A percentile compares a stretch with the other conserved stretches of the same genome.
phyloP scores from a whole-genome alignment of 2,329 filamentous ascomycete genomes.

The Penicillium capsulatum region DNA sequence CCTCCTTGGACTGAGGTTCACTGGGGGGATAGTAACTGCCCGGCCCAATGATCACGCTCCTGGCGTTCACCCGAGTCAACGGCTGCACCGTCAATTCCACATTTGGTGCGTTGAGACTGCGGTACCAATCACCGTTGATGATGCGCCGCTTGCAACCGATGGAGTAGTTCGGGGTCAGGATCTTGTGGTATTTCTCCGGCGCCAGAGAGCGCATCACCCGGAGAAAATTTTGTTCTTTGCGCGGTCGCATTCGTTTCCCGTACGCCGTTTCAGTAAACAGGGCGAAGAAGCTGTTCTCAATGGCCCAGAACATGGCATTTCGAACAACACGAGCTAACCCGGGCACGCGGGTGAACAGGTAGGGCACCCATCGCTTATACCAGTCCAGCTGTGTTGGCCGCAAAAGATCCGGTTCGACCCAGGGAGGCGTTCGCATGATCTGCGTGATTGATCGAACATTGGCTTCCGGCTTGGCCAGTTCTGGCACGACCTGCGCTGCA shows the following conservation, averaged over 20 bases:
- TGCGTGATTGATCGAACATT: conserved; percentile 57
- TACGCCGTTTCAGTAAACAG: conserved; percentile 20
- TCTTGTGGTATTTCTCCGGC: conserved; percentile 58
- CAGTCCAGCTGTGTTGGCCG: conserved; percentile 39
- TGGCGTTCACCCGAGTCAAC: conserved; percentile 47
- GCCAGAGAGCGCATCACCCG: conserved; percentile 47
- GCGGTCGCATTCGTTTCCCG: conserved; percentile 38
- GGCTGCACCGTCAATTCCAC: conserved; percentile 53
- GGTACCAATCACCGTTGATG: conserved; percentile 55
- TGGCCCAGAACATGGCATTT: conserved; percentile 42
- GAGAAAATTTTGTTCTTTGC: conserved; percentile 44
- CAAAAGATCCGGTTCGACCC: conserved; percentile 46
- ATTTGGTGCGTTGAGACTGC: conserved; percentile 50
- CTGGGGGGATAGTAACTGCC: conserved; percentile 44
- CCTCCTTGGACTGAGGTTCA: conserved; percentile 26
- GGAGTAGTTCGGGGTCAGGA: conserved; percentile 59
- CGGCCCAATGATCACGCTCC: conserved; percentile 50
- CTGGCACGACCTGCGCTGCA: conserved; percentile 55
- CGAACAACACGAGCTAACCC: conserved; percentile 47
- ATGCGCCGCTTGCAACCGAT: conserved; percentile 63
- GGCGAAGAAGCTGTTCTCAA: conserved; percentile 15
- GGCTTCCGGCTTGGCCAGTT: conserved; percentile 45
- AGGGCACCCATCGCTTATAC: conserved; percentile 48
- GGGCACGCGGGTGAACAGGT: conserved; percentile 48
- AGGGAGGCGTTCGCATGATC: conserved; percentile 56